phyloP scores from a whole-genome alignment of 2,329 filamentous ascomycete genomes.

The Colletotrichum sp. region DNA sequence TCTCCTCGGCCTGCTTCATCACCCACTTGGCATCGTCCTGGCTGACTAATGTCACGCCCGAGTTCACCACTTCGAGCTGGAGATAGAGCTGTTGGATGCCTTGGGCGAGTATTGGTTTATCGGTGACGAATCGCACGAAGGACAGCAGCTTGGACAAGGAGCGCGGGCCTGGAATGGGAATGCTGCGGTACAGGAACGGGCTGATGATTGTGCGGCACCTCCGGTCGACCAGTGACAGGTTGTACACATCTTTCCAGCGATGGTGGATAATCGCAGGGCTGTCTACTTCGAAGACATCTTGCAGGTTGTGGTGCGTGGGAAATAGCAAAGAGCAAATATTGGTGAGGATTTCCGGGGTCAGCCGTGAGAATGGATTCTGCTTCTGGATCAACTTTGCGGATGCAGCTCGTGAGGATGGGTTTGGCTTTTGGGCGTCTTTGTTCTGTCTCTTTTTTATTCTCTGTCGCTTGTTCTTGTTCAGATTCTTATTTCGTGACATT shows the following conservation, averaged over 20 bases:
- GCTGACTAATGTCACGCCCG: accelerated
- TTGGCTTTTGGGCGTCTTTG: background rate
- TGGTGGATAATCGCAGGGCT: background rate
- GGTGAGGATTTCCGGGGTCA: background rate
- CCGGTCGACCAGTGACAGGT: background rate
- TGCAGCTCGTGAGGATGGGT: background rate
- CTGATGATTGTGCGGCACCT: background rate
- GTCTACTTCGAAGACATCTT: background rate
- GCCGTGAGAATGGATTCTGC: background rate
- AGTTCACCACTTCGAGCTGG: background rate
- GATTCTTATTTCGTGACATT: background rate
- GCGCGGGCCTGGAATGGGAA: background rate
- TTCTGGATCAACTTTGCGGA: background rate
- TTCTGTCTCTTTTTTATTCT: background rate
- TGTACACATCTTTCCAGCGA: background rate
- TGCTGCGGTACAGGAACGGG: background rate
- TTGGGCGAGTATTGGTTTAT: background rate
- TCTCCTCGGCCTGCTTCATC: background rate
- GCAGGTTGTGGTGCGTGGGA: background rate
- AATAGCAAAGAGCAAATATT: background rate
- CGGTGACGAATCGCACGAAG: background rate
- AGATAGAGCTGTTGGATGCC: background rate
- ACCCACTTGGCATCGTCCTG: background rate
- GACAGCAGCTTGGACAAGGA: background rate
- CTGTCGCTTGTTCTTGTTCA: background rate